Percentiles rank a stretch among this genome's conserved stretches.
Evolutionary conservation across 2,329 filamentous ascomycete genomes (phyloP).

Genomic region (Boeremia exigua): DNA sequence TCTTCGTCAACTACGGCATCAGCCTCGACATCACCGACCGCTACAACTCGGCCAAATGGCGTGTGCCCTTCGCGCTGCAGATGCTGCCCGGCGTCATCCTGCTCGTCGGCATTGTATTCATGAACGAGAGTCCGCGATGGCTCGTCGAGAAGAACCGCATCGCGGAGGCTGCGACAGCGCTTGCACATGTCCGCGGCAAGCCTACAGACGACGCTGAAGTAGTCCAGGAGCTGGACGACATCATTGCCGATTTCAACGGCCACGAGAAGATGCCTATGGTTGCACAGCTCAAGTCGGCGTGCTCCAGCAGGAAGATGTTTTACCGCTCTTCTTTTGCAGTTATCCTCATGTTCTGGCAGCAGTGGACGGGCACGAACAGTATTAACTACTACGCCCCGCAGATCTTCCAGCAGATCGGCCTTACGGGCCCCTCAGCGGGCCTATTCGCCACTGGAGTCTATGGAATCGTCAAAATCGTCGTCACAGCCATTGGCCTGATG

Average conservation of each 20-base stretch:
- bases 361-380: slow-evolving; percentile 42
- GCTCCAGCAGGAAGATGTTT: slow-evolving; percentile 47
- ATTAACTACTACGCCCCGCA: slow-evolving; percentile 55
- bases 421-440: slow-evolving; percentile 46
- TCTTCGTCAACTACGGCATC: slow-evolving; percentile 62
- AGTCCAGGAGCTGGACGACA: slow-evolving; percentile 51
- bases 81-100: slow-evolving; percentile 60
- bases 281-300: slow-evolving; percentile 48
- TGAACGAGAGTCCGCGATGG: slow-evolving; percentile 61
- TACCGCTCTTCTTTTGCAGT: slow-evolving; percentile 52
- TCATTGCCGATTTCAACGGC: slow-evolving; percentile 51
- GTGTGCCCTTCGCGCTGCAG: slow-evolving; percentile 60
- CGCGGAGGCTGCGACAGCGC: slow-evolving; percentile 52
- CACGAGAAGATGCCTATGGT: slow-evolving; percentile 50
- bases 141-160: slow-evolving; percentile 59
- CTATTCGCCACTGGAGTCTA: slow-evolving; percentile 57
- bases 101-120: slow-evolving; percentile 57
- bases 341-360: slow-evolving; percentile 54
- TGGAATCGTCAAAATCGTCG: slow-evolving; percentile 55
- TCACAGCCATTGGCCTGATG: slow-evolving; percentile 53
- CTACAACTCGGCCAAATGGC: slow-evolving; percentile 58
- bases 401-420: slow-evolving; percentile 53
- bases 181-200: slow-evolving; percentile 49
- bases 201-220: slow-evolving; percentile 45
- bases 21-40: slow-evolving; percentile 50